Evolutionary conservation across 768 basidiomycete species (phyloP).

Genomic region (Lentinula detonsa): DNA sequence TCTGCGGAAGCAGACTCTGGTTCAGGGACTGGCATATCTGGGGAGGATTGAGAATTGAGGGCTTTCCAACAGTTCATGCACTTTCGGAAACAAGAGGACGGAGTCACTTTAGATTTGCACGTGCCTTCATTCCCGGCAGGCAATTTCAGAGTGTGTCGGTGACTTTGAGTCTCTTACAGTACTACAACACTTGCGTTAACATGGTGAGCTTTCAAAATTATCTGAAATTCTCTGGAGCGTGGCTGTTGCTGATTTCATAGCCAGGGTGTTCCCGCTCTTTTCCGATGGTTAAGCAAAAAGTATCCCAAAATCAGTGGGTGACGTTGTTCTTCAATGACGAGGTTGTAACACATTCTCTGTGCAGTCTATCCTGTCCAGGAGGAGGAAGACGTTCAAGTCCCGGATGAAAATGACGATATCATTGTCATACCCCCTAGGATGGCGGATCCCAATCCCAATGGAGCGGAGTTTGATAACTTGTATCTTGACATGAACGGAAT

Average conservation of each 20-base stretch:
- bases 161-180: background rate
- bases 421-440: conserved; percentile 78
- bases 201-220: background rate
- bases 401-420: conserved; percentile 59
- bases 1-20: conserved; percentile 8
- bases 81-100: background rate
- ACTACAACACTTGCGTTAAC: background rate
- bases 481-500: conserved; percentile 99
- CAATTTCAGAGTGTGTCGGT: background rate
- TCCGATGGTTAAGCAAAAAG: conserved; percentile 98
- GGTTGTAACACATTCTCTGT: background rate
- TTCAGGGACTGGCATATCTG: background rate
- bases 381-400: conserved; percentile 71
- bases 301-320: conserved; percentile 92
- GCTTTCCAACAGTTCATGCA: background rate
- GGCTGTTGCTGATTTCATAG: background rate
- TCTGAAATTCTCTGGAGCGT: background rate
- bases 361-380: conserved; percentile 76
- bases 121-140: background rate
- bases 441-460: conserved; percentile 85
- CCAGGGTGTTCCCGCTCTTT: conserved; percentile 95
- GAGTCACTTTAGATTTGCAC: background rate
- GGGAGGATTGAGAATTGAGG: background rate
- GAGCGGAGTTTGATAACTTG: conserved; percentile 89
- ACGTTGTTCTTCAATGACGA: background rate